These are phyloP conservation scores for Ceratocystis alfenasii DNA, from an alignment of 2,329 filamentous ascomycete species.

Conservation along the genomic window DNA sequence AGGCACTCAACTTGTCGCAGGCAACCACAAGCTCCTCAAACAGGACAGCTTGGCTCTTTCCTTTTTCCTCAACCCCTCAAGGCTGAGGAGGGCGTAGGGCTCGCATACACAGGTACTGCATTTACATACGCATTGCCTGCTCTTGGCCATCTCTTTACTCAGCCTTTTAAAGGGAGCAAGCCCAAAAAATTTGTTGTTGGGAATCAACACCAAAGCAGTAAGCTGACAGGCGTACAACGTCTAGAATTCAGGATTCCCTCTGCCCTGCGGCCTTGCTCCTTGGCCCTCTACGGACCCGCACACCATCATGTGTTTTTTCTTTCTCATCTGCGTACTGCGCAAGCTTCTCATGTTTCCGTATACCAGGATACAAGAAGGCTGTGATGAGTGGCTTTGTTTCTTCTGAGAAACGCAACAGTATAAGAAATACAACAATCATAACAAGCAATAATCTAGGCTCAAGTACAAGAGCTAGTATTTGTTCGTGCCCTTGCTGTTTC, in stretches of 20 bases:
- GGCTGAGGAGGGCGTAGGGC: background rate
- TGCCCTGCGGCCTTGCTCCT: background rate
- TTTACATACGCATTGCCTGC: background rate
- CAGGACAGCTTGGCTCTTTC: conserved; percentile 4
- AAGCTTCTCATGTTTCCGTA: background rate
- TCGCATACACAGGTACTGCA: background rate
- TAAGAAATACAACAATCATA: no score
- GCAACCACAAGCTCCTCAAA: background rate
- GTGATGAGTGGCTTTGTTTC: background rate
- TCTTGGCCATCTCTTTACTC: background rate
- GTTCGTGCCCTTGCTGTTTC: background rate
- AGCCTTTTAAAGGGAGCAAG: background rate
- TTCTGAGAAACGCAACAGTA: background rate
- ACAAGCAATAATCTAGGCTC: background rate
- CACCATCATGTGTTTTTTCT: background rate
- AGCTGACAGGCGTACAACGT: conserved; percentile 1
- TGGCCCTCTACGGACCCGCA: background rate
- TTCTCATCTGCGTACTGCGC: background rate
- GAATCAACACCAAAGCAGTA: conserved; percentile 4
- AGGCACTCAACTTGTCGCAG: background rate
- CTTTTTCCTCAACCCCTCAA: background rate
- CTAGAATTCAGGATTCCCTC: background rate
- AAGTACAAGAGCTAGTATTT: background rate
- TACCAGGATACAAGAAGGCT: background rate
- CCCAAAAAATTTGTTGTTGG: conserved; percentile 12